Conservation (phyloP, 1,139 yeast genomes). For the Pichia sp. region DNA sequence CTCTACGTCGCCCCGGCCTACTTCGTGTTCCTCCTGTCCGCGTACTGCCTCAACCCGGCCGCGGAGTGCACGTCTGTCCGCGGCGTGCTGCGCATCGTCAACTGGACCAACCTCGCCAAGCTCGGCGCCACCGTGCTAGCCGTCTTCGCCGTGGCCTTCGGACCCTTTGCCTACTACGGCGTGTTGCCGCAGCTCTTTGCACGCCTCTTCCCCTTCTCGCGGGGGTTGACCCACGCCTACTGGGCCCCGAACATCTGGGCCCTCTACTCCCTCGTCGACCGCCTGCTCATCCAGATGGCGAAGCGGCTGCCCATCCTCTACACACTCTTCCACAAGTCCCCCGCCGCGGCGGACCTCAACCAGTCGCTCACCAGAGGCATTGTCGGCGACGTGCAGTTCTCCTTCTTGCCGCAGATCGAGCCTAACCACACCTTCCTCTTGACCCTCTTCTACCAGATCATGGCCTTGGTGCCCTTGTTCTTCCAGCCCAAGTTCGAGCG, state of each 20-base stretch:
- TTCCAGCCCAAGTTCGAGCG: slow-evolving; percentile 71
- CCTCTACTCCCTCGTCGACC: slow-evolving; percentile 77
- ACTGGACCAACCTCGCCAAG: slow-evolving; percentile 56
- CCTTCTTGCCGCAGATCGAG: slow-evolving; percentile 72
- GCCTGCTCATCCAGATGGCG: slow-evolving; percentile 52
- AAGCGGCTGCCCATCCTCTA: slow-evolving; percentile 22
- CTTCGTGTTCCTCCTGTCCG: slow-evolving; percentile 70
- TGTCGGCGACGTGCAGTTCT: slow-evolving; percentile 84
- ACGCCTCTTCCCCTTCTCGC: slow-evolving; percentile 85
- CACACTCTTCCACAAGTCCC: slow-evolving; percentile 13
- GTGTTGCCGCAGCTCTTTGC: slow-evolving; percentile 62
- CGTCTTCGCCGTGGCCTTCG: slow-evolving; percentile 68
- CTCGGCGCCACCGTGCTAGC: slow-evolving; percentile 62
- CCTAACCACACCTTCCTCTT: slow-evolving; percentile 75
- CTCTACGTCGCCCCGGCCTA: slow-evolving; percentile 93
- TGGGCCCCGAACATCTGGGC: slow-evolving; percentile 99
- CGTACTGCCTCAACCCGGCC: slow-evolving; percentile 53
- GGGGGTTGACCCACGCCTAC: slow-evolving; percentile 96
- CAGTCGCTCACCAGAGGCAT: slow-evolving; percentile 63
- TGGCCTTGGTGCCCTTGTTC: slow-evolving; percentile 73
- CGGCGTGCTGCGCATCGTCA: slow-evolving; percentile 37
- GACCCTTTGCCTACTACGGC: slow-evolving; percentile 65
- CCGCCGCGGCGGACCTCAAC: neutral
- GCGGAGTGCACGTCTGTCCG: slow-evolving; percentile 5
- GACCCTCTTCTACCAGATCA: slow-evolving; percentile 74